Evolutionary conservation across 2,329 filamentous ascomycete species (phyloP).

Genomic region (Neopestalotiopsis sp.): DNA sequence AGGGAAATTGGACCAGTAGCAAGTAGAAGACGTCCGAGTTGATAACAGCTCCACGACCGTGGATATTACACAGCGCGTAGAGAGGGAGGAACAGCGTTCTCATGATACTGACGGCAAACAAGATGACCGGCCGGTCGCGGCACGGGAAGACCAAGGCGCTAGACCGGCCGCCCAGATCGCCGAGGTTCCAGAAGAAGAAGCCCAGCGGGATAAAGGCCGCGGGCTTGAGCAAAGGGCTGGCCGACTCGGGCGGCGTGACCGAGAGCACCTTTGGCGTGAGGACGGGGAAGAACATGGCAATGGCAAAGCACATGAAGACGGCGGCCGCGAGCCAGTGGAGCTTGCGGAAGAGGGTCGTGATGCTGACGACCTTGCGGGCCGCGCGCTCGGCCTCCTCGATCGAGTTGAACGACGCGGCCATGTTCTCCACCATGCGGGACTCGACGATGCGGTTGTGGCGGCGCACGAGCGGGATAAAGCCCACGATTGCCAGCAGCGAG

Average conservation of each 20-base stretch:
- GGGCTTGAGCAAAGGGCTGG: slow-evolving; percentile 68
- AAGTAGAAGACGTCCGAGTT: slow-evolving; percentile 89
- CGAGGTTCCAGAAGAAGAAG: slow-evolving; percentile 92
- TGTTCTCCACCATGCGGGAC: slow-evolving; percentile 50
- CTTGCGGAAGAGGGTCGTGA: slow-evolving; percentile 74
- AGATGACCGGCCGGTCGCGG: slow-evolving; percentile 64
- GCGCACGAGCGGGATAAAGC: slow-evolving; percentile 75
- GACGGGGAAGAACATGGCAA: slow-evolving; percentile 95
- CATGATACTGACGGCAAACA: slow-evolving; percentile 71
- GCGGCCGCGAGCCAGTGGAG: slow-evolving; percentile 78
- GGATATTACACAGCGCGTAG: slow-evolving; percentile 89
- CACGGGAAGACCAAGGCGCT: slow-evolving; percentile 60
- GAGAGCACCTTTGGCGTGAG: slow-evolving; percentile 76
- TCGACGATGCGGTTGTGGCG: slow-evolving; percentile 61
- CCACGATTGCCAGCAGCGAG: slow-evolving; percentile 70
- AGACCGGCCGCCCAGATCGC: slow-evolving; percentile 81
- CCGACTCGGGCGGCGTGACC: slow-evolving; percentile 42
- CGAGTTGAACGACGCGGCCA: slow-evolving; percentile 55
- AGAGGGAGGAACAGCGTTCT: slow-evolving; percentile 78
- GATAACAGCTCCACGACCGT: slow-evolving; percentile 74
- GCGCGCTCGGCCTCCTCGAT: slow-evolving; percentile 59
- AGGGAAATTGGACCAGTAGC: slow-evolving; percentile 79
- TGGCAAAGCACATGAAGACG: slow-evolving; percentile 78
- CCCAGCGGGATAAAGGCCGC: slow-evolving; percentile 85
- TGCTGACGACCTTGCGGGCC: slow-evolving; percentile 53